phyloP scores from a whole-genome alignment of 805 yeast species.

The Metschnikowia anglica region DNA sequence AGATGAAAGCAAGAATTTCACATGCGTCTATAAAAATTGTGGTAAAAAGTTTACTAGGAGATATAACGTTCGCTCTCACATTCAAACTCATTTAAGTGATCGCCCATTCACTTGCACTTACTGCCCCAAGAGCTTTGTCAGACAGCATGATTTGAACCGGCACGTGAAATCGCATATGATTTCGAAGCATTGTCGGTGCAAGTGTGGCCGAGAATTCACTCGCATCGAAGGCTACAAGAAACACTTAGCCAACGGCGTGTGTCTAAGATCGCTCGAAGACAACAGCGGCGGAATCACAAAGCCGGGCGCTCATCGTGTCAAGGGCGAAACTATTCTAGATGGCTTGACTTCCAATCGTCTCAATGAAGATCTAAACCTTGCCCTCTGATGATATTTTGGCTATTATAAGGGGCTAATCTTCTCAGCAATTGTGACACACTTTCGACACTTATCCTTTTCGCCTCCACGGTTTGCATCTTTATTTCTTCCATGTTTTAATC shows the following conservation, averaged over 20 bases:
- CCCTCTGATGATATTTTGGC: too few relatives aligned
- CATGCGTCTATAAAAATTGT: conserved; percentile 76
- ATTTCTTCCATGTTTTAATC: conserved; percentile 10
- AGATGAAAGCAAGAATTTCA: conserved; percentile 63
- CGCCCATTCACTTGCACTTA: conserved; percentile 81
- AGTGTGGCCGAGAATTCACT: conserved; percentile 92
- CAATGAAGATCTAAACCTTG: conserved; percentile 19
- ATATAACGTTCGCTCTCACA: conserved; percentile 91
- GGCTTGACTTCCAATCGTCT: conserved; percentile 20
- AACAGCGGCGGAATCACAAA: conserved; percentile 12
- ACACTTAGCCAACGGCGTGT: conserved; percentile 53
- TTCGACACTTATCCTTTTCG: too few relatives aligned
- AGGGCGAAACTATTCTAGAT: conserved; percentile 18
- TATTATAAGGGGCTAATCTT: too few relatives aligned
- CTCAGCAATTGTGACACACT: too few relatives aligned
- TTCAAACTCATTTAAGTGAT: conserved; percentile 94
- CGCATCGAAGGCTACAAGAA: conserved; percentile 85
- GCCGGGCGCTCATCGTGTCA: conserved; percentile 14
- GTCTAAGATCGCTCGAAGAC: conserved; percentile 11
- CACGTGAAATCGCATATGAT: conserved; percentile 86
- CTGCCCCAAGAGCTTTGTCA: conserved; percentile 84
- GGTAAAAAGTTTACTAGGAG: conserved; percentile 82
- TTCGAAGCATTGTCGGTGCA: conserved; percentile 65
- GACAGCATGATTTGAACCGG: conserved; percentile 91
- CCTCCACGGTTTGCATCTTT: too few relatives aligned